Conservation (phyloP, 2,329 filamentous ascomycete genomes). For the Tolypocladium capitatum region DNA sequence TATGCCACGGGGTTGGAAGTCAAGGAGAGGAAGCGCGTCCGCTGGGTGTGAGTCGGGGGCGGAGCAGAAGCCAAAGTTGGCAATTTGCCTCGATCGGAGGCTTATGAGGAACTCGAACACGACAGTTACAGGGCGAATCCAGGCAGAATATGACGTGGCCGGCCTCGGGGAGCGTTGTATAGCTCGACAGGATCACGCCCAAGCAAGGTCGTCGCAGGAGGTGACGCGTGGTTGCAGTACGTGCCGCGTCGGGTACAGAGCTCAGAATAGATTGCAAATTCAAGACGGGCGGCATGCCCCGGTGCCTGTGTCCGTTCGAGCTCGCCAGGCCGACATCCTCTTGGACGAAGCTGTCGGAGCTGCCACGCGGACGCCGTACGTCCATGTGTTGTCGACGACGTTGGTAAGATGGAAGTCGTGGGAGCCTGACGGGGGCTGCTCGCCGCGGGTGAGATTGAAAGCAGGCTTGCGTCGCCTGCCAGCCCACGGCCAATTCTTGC, state of each 20-base stretch:
- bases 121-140: neutral
- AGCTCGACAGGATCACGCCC: neutral
- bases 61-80: neutral
- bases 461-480: neutral
- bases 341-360: too few species aligned
- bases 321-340: neutral
- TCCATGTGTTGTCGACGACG: too few species aligned
- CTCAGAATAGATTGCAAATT: neutral
- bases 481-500: neutral
- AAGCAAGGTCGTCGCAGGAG: neutral
- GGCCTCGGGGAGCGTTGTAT: neutral
- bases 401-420: neutral
- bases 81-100: neutral
- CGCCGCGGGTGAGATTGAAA: neutral
- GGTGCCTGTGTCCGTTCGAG: neutral
- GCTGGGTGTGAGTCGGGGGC: conserved; percentile 5
- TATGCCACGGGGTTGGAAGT: conserved; percentile 11
- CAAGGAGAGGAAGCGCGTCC: conserved; percentile 10
- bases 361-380: too few species aligned
- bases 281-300: neutral
- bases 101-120: neutral
- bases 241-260: neutral
- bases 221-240: neutral
- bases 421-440: neutral
- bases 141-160: neutral